Evolutionary conservation across 2,329 filamentous ascomycete species (phyloP).

Genomic region (Curvularia verruculosa): DNA sequence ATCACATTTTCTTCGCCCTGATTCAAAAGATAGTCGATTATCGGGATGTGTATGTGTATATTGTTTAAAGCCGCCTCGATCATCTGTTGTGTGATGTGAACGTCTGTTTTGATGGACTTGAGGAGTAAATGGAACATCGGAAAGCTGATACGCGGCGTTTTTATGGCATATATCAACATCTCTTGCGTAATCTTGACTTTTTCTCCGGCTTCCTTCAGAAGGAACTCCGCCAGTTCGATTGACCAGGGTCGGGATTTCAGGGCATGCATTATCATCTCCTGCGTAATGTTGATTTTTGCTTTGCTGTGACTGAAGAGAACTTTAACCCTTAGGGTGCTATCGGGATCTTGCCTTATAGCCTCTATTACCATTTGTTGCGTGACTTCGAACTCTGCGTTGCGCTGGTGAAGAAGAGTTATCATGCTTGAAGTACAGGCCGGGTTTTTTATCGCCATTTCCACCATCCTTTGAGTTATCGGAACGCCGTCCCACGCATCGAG

Average conservation of each 20-base stretch:
- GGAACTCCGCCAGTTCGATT: neutral
- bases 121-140: no score
- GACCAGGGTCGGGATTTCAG: neutral
- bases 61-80: neutral
- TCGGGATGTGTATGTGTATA: neutral
- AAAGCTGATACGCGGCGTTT: no score
- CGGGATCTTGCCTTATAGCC: neutral
- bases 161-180: neutral
- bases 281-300: neutral
- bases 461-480: neutral
- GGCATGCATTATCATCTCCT: neutral
- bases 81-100: neutral
- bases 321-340: neutral
- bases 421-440: fast-evolving
- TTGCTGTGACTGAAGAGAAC: neutral
- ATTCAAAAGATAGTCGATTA: neutral
- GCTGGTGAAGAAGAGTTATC: neutral
- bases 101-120: no score
- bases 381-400: neutral
- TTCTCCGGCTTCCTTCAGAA: neutral
- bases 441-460: neutral
- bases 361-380: neutral
- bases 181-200: neutral
- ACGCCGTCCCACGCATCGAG: neutral
- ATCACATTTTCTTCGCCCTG: neutral